Base-by-base conservation (phyloP, 2,329 filamentous ascomycete species). In the Claviceps humidiphila region DNA sequence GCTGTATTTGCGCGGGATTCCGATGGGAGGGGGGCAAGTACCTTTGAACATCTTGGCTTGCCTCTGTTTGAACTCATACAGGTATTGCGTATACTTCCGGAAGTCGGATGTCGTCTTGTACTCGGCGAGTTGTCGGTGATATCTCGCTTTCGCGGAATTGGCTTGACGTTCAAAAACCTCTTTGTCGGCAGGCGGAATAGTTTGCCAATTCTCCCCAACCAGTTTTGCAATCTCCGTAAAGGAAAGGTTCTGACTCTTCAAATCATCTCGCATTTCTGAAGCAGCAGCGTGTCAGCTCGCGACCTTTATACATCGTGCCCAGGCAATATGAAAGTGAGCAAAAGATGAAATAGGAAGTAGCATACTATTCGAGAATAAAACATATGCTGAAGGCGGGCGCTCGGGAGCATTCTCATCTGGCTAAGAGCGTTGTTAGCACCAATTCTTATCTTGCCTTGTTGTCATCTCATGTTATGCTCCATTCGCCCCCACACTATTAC, bases 171-270 rank as follows among this genome's bases (percentile, higher is more conserved):
- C 87, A 58, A 78, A 91, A 0, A 76, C 74, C 61, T 89, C 86
- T 60, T 87, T 86, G 58, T 87, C 82, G 1, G 72, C 67, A 0
- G 80, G 73, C 2, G 78, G 73, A 8, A 91, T 68, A 50, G 80
- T 82, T 63, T 91, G 87, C 87, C 87, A 91, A 61, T 85, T 80
- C 62, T 91, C 86, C 6, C 87, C 87, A 1, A 90, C 87, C 1
- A 89, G 71, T 61, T 90, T 90, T 11, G 87, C 87, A 56, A 91
- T 89, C 61, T 90, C 86, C 1, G 86, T 89, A 60, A 93, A 93
- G 1, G 83, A 85, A 4, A 91, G 69, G 47, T 85, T 86, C 54
- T 85, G 81, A 3, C 82, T 85, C 63, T 87, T 89, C 24, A 91
- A 68, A 22, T 86, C 80, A 59, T 91, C 87, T 59, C 87, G 80